Percentiles rank a stretch among this genome's conserved stretches.
Conservation (phyloP, 2,329 filamentous ascomycete genomes). For the Neodidymelliopsis sp. region DNA sequence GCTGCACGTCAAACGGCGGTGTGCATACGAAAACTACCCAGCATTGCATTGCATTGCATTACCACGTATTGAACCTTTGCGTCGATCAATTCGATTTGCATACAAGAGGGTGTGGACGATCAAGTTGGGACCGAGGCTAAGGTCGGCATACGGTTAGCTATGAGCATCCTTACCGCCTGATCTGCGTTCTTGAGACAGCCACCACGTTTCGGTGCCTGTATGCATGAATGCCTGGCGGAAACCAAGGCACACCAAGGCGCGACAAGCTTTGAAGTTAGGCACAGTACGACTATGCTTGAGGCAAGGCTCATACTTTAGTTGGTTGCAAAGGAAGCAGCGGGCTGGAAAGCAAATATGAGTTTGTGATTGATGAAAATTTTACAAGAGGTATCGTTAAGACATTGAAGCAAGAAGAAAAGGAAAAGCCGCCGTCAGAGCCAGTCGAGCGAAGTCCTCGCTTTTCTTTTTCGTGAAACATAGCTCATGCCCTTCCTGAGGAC, state of each 20-base stretch:
- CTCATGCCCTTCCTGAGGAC: constrained; percentile 33
- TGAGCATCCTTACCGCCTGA: constrained; percentile 1
- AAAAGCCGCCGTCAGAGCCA: constrained; percentile 40
- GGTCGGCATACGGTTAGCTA: neutral
- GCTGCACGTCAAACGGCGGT: constrained; percentile 10
- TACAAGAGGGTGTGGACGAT: neutral
- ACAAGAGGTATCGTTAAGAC: constrained; percentile 40
- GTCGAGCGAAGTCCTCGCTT: constrained; percentile 45
- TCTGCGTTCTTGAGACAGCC: constrained; percentile 12
- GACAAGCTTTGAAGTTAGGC: neutral
- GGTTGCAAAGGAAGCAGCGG: neutral
- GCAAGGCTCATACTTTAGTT: neutral
- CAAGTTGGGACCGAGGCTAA: neutral
- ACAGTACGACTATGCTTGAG: neutral
- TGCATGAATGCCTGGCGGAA: constrained; percentile 17
- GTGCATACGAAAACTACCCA: constrained; percentile 6
- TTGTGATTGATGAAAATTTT: constrained; percentile 34
- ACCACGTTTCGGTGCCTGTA: constrained; percentile 13
- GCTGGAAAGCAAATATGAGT: neutral
- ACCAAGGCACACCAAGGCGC: constrained; percentile 8
- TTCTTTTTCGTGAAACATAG: constrained; percentile 43
- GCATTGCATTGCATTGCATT: constrained; percentile 1
- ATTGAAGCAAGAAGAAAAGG: constrained; percentile 29
- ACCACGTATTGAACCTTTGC: no score
- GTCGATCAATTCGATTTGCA: neutral